Percentiles rank a stretch among this genome's conserved stretches.
Evolutionary conservation across 208 protist species (phyloP).

Genomic region (Trypanosoma lewisi): DNA sequence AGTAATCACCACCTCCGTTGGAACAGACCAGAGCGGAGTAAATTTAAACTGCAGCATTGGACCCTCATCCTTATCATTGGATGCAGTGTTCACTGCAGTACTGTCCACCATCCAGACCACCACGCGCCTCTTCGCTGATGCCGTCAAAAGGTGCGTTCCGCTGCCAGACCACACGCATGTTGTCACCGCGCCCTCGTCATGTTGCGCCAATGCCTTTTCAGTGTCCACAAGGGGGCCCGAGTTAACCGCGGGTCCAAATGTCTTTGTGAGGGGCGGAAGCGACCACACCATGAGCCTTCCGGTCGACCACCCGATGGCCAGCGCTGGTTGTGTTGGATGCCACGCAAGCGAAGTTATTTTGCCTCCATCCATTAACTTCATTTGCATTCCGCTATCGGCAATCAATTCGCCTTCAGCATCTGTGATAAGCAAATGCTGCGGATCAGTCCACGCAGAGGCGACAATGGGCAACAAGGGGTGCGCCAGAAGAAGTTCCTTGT

Average conservation of each 20-base stretch:
- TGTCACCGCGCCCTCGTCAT: conserved; percentile 52
- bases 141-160: conserved; percentile 60
- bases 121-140: conserved; percentile 49
- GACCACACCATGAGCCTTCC: conserved; percentile 74
- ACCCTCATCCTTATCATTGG: not conserved
- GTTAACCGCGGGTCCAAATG: conserved; percentile 1
- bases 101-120: conserved; percentile 73
- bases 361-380: conserved; percentile 17
- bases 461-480: conserved; percentile 65
- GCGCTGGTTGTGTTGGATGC: conserved; percentile 74
- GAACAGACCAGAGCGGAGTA: conserved; percentile 69
- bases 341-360: conserved; percentile 65
- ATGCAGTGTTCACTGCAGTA: conserved; percentile 27
- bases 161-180: conserved; percentile 49
- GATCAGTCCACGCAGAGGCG: conserved; percentile 63
- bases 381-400: conserved; percentile 34
- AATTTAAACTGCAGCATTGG: conserved; percentile 13
- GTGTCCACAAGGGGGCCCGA: conserved; percentile 36
- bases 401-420: conserved; percentile 81
- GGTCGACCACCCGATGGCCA: conserved; percentile 84
- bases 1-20: conserved; percentile 38
- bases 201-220: conserved; percentile 58
- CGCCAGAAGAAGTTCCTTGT: conserved; percentile 47
- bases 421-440: conserved; percentile 69
- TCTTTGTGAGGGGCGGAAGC: conserved; percentile 24